Evolutionary conservation across 345 rosid species (phyloP).

Genomic region (Barbarea vulgaris): DNA sequence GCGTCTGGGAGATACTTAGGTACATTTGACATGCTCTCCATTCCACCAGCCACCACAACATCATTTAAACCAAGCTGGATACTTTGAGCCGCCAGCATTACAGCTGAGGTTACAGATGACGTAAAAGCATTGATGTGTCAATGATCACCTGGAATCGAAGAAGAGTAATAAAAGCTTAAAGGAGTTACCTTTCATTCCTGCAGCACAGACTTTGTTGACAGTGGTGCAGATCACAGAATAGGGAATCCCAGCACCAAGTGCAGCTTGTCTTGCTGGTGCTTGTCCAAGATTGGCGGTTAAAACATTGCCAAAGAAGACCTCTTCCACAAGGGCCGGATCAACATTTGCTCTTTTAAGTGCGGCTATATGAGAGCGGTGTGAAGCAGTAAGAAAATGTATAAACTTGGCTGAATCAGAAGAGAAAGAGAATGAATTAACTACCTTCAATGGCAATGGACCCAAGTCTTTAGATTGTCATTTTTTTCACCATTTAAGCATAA

Average conservation of each 20-base stretch:
- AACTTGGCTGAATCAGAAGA: background rate
- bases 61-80: conserved; percentile 81
- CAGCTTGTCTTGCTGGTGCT: conserved; percentile 99
- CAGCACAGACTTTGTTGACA: conserved; percentile 91
- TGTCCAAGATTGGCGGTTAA: conserved; percentile 94
- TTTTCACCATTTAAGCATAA: background rate
- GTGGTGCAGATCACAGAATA: conserved; percentile 88
- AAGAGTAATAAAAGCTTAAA: background rate
- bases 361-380: conserved; percentile 45
- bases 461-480: conserved; percentile 58
- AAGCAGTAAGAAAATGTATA: conserved; percentile 13
- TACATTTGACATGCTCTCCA: conserved; percentile 97
- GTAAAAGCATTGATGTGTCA: background rate
- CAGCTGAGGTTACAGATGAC: conserved; percentile 48
- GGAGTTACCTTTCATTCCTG: conserved; percentile 86
- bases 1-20: conserved; percentile 90
- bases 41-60: conserved; percentile 93
- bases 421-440: conserved; percentile 22
- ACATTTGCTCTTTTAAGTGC: conserved; percentile 84
- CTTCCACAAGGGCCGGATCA: conserved; percentile 88
- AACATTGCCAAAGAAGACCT: conserved; percentile 93
- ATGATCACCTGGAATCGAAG: conserved; percentile 5
- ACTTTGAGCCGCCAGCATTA: conserved; percentile 85
- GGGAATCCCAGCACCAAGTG: conserved; percentile 90
- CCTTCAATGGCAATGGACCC: conserved; percentile 82